Evolutionary conservation across 768 basidiomycete species (phyloP), one percentile per base, ranked within the genome.

Genomic region (Russula sp.): DNA sequence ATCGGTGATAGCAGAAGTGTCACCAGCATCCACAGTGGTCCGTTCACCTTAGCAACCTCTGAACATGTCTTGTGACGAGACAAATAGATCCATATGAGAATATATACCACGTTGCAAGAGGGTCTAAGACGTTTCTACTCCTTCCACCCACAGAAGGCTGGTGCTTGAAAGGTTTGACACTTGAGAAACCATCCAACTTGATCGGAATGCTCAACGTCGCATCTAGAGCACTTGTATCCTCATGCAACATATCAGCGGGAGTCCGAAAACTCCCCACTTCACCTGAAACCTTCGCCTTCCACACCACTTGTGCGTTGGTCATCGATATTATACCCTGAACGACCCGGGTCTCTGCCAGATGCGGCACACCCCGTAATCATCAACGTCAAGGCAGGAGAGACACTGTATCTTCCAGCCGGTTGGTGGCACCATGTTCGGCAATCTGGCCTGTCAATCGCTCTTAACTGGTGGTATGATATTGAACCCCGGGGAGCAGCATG

Each of bases 391-490:
- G 81, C 83, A 7, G 93, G 94, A 4, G 88, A 95, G 66, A 85
- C 87, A 0, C 74, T 97, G 20, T 96, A 93, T 73, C 82, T 97
- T 20, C 95, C 95, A n/a, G 82, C 87, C 5, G 87, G 91, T 0
- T 97, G 95, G 95, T 96, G 88, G 87, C 94, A 96, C 70, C 82
- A 90, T 69, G 92, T 96, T 39, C 79, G 83, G 43, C 94, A 97
- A 70, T 75, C 80, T 4, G 75, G 78, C 61, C 75, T 77, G 25
- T 84, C 82, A 1, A 82, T 93, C 61, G 89, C 90, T 1, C 67
- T 90, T 22, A 94, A 94, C 69, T 93, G 88, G 85, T 94, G 91
- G 91, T 92, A 90, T 70, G 91, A 94, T 68, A 79, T 87, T 65
- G 87, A 91, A 70, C 80, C 86, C 71, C 74, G 79, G 58, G 89